A percentile compares a stretch with the other conserved stretches of the same genome.
These are phyloP conservation scores for Urochloa ruziziensis DNA, from an alignment of 176 grass and related monocot species.

Conservation along the genomic window DNA sequence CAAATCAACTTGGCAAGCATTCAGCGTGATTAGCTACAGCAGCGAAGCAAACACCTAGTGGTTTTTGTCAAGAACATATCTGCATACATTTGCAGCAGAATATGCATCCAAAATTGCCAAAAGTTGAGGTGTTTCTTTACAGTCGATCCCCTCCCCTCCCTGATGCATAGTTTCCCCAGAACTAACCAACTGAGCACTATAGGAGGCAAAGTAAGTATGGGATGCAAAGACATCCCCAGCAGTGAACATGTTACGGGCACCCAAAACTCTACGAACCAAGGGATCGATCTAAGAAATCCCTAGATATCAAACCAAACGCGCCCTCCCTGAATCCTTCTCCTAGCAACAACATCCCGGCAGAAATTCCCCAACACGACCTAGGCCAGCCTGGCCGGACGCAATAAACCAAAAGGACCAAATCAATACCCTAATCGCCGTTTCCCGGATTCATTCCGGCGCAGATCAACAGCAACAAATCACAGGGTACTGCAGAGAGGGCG, in stretches of 20 bases:
- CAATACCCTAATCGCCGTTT: neutral
- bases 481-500: neutral
- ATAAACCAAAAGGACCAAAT: no score
- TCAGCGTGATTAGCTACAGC: no score
- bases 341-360: neutral
- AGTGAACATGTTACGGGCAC: neutral
- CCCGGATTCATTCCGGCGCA: neutral
- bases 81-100: neutral
- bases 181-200: neutral
- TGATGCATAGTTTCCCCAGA: neutral
- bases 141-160: neutral
- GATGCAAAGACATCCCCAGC: neutral
- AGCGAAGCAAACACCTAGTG: neutral
- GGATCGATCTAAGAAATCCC: neutral
- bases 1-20: neutral
- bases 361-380: neutral
- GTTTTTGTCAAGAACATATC: neutral
- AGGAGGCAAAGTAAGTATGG: neutral
- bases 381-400: neutral
- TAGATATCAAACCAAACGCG: neutral
- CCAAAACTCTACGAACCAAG: neutral
- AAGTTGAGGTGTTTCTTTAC: neutral
- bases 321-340: neutral
- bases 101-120: neutral
- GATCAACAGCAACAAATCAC: neutral